Conservation (phyloP, 129 eudicot genomes). For the Artemisia argyi region DNA sequence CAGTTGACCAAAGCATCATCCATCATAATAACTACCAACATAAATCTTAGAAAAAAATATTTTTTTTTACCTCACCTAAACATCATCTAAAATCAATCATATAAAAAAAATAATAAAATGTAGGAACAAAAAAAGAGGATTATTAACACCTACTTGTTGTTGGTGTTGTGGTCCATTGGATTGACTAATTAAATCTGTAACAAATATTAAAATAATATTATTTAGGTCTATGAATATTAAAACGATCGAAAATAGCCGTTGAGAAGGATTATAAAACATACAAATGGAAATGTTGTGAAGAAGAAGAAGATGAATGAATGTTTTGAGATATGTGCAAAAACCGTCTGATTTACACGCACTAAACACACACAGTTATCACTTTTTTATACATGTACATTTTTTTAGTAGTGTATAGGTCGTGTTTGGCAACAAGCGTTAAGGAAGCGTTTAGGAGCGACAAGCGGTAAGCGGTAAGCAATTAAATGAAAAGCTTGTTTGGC, state of each 20-base stretch:
- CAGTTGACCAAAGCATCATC: constrained; percentile 30
- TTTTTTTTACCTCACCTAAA: constrained; percentile 23
- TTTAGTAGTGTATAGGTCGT: too few relatives aligned
- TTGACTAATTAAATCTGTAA: neutral
- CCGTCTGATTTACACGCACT: constrained; percentile 32
- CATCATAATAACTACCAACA: constrained; percentile 22
- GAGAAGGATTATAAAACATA: constrained; percentile 12
- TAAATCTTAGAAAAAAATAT: neutral
- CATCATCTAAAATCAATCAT: neutral
- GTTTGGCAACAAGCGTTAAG: too few relatives aligned
- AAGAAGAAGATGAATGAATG: constrained; percentile 19
- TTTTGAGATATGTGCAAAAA: constrained; percentile 33
- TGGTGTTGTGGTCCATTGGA: constrained; percentile 31
- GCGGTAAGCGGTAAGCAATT: too few relatives aligned
- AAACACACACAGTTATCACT: neutral
- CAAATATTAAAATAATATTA: too few relatives aligned
- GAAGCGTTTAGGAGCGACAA: too few relatives aligned
- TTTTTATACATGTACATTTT: neutral
- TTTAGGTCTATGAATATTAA: neutral
- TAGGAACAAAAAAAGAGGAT: neutral
- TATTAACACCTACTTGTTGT: constrained; percentile 31
- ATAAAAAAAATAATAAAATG: constrained; percentile 1
- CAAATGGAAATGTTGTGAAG: constrained; percentile 26
- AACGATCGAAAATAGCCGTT: constrained; percentile 26
- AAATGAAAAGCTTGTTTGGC: too few relatives aligned